Evolutionary conservation across 345 rosid genomes (phyloP).

Genomic region (Brassica carinata): DNA sequence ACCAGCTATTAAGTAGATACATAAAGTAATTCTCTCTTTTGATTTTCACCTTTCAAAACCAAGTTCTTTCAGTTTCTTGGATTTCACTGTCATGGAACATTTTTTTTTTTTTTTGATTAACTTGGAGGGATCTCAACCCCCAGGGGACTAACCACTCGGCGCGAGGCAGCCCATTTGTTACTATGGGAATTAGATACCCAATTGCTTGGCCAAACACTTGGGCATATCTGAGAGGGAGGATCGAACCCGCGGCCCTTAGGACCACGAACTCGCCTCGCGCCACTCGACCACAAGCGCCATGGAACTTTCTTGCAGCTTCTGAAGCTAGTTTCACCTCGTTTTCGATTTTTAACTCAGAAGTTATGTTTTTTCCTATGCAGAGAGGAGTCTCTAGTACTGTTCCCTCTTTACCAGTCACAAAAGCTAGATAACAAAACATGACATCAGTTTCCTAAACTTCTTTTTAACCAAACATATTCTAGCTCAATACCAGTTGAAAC

Average conservation of each 20-base stretch:
- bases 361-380: conserved; percentile 23
- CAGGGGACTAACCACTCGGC: too few relatives aligned
- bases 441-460: not conserved
- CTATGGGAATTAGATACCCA: too few relatives aligned
- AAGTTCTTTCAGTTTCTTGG: conserved; percentile 37
- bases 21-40: not conserved
- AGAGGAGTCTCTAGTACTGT: conserved; percentile 39
- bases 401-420: conserved; percentile 63
- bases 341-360: conserved; percentile 33
- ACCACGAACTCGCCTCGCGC: too few relatives aligned
- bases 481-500: conserved; percentile 61
- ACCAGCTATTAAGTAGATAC: too few relatives aligned
- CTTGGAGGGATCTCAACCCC: too few relatives aligned
- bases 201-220: too few relatives aligned
- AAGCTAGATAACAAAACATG: conserved; percentile 46
- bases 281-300: not conserved
- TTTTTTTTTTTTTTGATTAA: too few relatives aligned
- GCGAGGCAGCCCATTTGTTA: too few relatives aligned
- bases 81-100: conserved; percentile 16
- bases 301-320: conserved; percentile 26
- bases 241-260: too few relatives aligned
- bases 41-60: not conserved
- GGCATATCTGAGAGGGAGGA: too few relatives aligned
- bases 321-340: conserved; percentile 48
- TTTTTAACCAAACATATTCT: conserved; percentile 17